A percentile compares a stretch with the other conserved stretches of the same genome.
These are phyloP conservation scores for Capsella bursapastoris DNA, from an alignment of 345 rosid species.

Conservation along the genomic window DNA sequence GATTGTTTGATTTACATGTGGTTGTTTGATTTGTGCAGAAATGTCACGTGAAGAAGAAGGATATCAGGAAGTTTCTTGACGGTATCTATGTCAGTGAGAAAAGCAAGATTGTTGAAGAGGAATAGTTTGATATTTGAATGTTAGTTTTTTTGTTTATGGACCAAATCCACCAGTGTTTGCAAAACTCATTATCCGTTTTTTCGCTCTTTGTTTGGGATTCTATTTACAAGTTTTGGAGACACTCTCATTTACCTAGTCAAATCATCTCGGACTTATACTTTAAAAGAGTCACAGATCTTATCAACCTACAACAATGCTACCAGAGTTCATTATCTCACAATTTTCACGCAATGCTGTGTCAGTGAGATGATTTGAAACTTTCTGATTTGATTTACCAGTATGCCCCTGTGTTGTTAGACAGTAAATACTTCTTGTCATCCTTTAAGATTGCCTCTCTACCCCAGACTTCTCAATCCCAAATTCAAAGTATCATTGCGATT, in stretches of 20 bases:
- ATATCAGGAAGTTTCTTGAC: constrained; percentile 68
- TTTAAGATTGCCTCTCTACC: too few relatives aligned
- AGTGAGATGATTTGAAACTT: too few relatives aligned
- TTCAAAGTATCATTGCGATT: too few relatives aligned
- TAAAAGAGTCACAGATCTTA: neutral
- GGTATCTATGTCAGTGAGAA: constrained; percentile 70
- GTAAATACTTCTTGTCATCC: too few relatives aligned
- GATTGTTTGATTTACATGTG: neutral
- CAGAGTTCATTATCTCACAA: too few relatives aligned
- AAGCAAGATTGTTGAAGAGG: constrained; percentile 50
- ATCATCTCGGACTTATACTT: neutral
- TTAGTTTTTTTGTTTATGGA: neutral
- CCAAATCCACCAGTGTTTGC: neutral
- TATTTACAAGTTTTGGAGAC: constrained; percentile 1
- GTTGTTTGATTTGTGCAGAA: constrained; percentile 44
- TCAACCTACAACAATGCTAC: neutral
- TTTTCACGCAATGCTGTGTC: too few relatives aligned
- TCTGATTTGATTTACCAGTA: too few relatives aligned
- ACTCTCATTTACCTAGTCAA: neutral
- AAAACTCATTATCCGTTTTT: neutral
- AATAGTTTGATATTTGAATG: neutral
- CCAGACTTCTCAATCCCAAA: too few relatives aligned
- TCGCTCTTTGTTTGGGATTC: neutral
- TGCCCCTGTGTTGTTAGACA: too few relatives aligned
- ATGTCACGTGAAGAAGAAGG: constrained; percentile 68